Evolutionary conservation across 2,329 filamentous ascomycete genomes (phyloP), one percentile per base, ranked within the genome.

Genomic region (Macroventuria anomochaeta): DNA sequence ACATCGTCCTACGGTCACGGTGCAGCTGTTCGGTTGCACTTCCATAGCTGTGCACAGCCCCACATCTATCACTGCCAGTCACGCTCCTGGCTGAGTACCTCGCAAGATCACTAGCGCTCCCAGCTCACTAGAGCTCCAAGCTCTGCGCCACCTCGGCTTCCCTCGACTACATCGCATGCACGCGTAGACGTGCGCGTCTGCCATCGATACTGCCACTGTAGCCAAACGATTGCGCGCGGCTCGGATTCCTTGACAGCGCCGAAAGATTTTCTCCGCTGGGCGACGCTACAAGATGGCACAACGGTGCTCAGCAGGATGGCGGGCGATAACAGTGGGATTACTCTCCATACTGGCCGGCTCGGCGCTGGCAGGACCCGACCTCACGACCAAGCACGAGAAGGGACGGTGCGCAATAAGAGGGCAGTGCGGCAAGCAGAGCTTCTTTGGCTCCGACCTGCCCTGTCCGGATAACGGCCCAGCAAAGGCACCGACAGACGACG

Each of bases 391-490:
- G 61, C 93, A 97, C 66, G 93, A 97, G 76, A 81, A 88, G 42
- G 93, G 93, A 33, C 85, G 93, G 61, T 97, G 93, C 75, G 91
- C 93, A 1, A 91, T 97, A 58, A 86, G 93, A 42, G 92, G 92
- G 7, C 89, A 96, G 59, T 99, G 95, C 72, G 95, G 95, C 40
- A 93, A 92, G 75, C 88, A 93, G 76, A 88, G 88, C 59, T 89
- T 95, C 73, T 97, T 97, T 68, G 91, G 92, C 50, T 89, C 91
- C 53, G 86, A 96, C 63, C 81, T 97, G 56, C 95, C 95, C 3
- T 99, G 95, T 72, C 87, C 93, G 12, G 93, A 99, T 77, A 99
- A 99, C 72, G 92, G 83, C 3, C 79, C 88, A 29, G 95, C 95
- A 29, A 80, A 87, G 59, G 83, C 89, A 28, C 93, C 93, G 1